Base-by-base conservation (phyloP, 208 protist species). In the Herpetomonas samuelpessoai region DNA sequence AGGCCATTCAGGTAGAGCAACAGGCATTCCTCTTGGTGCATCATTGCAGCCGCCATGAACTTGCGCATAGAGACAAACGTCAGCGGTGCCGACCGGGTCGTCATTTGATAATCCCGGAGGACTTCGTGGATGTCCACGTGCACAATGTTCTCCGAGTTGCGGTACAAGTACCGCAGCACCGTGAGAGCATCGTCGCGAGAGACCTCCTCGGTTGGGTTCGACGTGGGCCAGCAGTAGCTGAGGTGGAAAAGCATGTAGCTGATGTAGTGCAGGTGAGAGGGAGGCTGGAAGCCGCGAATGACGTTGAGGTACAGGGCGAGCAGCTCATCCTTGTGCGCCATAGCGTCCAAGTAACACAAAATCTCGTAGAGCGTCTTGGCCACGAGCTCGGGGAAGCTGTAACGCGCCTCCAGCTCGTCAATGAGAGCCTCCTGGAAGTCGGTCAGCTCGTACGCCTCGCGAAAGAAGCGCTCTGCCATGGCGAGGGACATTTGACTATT, bases 321-420 rank as follows among this genome's bases (percentile, higher is more conserved):
- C 26, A 93, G 58, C 9, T 59, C 65, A 56, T 91, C 79, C 31
- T 74, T 79, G 2, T 63, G 45, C 2, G 62, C 59, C 35, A 76
- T 78, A 18, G 84, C 84, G 61, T 96, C 88, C 50, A 96, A 67
- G 68, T 81, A 93, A 71, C 85, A 93, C n/a, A 96, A 68, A 50
- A 96, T 78, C 62, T 96, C 90, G 65, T 96, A 96, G 9, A 92
- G 50, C 0, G 71, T 81, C 65, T 96, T 96, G 48, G 81, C 84
- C 35, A 96, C 87, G 48, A 96, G 74, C 66, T 96, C 86, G 0
- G 90, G 86, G 44, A 82, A 92, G 24, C 76, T 75, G 65, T 93
- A 96, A 1, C 86, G 82, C 19, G 71, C 59, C 79, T 96, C 90
- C 25, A 96, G 71, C 75, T 93, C 90, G 28, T 92, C 78, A 18